Conservation (phyloP, 2,329 filamentous ascomycete species). For the Aspergillus sp. region DNA sequence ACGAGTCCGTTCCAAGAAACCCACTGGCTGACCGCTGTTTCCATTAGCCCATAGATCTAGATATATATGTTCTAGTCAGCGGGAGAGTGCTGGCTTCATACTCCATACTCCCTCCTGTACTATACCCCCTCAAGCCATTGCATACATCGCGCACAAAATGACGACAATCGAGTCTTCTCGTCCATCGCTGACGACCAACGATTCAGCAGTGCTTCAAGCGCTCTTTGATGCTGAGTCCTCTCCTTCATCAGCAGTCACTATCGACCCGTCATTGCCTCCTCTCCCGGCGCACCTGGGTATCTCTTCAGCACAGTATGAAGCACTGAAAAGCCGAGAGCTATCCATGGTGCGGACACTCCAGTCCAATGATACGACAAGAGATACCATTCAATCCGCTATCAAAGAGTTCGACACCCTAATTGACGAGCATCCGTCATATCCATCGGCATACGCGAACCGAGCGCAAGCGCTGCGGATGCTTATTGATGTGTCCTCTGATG, state of each 20-base stretch:
- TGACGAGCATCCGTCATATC: slow-evolving; percentile 46
- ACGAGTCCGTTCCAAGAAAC: neutral
- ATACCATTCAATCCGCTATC: slow-evolving; percentile 33
- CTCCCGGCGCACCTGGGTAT: slow-evolving; percentile 40
- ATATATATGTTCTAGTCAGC: too few relatives aligned
- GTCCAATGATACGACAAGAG: slow-evolving; percentile 16
- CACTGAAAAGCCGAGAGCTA: slow-evolving; percentile 40
- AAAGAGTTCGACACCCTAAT: slow-evolving; percentile 45
- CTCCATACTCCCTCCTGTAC: neutral
- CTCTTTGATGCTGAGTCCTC: slow-evolving; percentile 48
- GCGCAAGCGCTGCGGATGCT: slow-evolving; percentile 50
- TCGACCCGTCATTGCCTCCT: slow-evolving; percentile 39
- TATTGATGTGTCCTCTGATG: slow-evolving; percentile 18
- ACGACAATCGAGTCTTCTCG: slow-evolving; percentile 19
- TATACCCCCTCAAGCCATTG: neutral
- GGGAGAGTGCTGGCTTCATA: too few relatives aligned
- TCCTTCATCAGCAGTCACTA: slow-evolving; percentile 35
- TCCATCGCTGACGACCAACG: slow-evolving; percentile 41
- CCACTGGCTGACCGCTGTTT: neutral
- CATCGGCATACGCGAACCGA: slow-evolving; percentile 56
- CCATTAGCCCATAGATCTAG: too few relatives aligned
- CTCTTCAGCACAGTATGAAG: slow-evolving; percentile 32
- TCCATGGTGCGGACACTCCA: slow-evolving; percentile 41
- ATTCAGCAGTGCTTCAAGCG: slow-evolving; percentile 45
- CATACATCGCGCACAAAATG: slow-evolving; percentile 14